Conservation (phyloP, 2,329 filamentous ascomycete genomes). For the Canariomyces notabilis region DNA sequence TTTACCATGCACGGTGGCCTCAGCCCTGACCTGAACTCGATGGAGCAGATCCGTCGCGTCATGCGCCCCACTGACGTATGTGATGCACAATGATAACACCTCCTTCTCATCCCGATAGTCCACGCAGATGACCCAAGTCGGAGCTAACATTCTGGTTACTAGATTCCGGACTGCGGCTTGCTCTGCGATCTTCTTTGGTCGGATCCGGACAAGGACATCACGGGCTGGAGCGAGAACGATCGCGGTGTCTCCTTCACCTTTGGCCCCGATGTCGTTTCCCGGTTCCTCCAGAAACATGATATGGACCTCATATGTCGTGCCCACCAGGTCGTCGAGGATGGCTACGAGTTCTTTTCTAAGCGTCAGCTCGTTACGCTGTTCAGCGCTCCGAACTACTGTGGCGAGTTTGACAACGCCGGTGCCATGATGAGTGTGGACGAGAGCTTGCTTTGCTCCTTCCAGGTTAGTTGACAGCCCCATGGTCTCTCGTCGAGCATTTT, state of each 20-base stretch:
- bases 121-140: background rate
- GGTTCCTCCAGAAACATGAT: slow-evolving; percentile 98
- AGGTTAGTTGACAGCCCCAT: slow-evolving; percentile 52
- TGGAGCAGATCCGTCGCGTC: slow-evolving; percentile 98
- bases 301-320: slow-evolving; percentile 99
- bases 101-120: no score
- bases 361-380: slow-evolving; percentile 95
- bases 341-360: slow-evolving; percentile 99
- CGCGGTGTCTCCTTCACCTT: slow-evolving; percentile 98
- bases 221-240: slow-evolving; percentile 98
- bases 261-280: slow-evolving; percentile 91
- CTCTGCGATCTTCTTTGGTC: slow-evolving; percentile 98
- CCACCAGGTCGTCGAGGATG: slow-evolving; percentile 97
- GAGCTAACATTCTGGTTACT: slow-evolving; percentile 15
- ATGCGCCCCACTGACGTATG: slow-evolving; percentile 98
- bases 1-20: slow-evolving; percentile 99
- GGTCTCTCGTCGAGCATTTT: background rate
- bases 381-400: slow-evolving; percentile 97
- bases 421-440: slow-evolving; percentile 99
- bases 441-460: slow-evolving; percentile 97
- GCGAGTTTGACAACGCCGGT: slow-evolving; percentile 98
- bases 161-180: slow-evolving; percentile 97
- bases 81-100: slow-evolving; percentile 20
- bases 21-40: slow-evolving; percentile 95
- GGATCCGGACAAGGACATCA: slow-evolving; percentile 98